Conservation (phyloP, 192 early-diverging fungal species). For the Pilobolus umbonatus region DNA sequence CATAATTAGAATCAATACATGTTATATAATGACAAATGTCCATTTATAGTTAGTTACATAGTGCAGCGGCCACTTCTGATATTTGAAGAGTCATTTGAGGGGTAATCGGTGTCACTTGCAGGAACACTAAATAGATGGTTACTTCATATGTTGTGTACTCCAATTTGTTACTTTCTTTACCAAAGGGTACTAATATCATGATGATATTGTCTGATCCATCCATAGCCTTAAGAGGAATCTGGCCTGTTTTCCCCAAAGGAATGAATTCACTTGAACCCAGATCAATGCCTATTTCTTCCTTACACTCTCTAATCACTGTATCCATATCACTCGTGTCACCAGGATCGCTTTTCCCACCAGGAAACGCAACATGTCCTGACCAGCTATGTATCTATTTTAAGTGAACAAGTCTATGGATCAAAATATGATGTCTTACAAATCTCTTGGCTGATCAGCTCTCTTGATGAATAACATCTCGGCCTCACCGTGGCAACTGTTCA, state of each 20-base stretch:
- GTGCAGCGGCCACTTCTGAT: constrained; percentile 17
- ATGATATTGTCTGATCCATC: constrained; percentile 16
- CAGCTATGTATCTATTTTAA: constrained; percentile 10
- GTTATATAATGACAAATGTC: background rate
- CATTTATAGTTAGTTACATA: constrained; percentile 11
- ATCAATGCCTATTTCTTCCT: constrained; percentile 31
- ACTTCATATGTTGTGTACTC: background rate
- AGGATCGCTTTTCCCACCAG: constrained; percentile 27
- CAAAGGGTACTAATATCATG: constrained; percentile 18
- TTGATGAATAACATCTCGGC: constrained; percentile 28
- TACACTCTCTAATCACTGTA: constrained; percentile 23
- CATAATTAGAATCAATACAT: background rate
- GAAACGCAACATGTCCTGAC: constrained; percentile 31
- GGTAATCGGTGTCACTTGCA: constrained; percentile 19
- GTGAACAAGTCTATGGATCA: background rate
- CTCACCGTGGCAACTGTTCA: constrained; percentile 8
- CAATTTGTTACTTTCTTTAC: constrained; percentile 11
- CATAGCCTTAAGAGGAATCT: background rate
- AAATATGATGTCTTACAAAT: constrained; percentile 16
- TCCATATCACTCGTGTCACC: constrained; percentile 20
- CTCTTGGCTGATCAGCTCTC: constrained; percentile 18
- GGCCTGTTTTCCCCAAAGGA: constrained; percentile 16
- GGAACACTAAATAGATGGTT: constrained; percentile 14
- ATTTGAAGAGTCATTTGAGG: constrained; percentile 17
- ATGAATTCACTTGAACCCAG: constrained; percentile 16